Conservation (phyloP, 805 yeast genomes). For the Sugiyamaella valdiviana region DNA sequence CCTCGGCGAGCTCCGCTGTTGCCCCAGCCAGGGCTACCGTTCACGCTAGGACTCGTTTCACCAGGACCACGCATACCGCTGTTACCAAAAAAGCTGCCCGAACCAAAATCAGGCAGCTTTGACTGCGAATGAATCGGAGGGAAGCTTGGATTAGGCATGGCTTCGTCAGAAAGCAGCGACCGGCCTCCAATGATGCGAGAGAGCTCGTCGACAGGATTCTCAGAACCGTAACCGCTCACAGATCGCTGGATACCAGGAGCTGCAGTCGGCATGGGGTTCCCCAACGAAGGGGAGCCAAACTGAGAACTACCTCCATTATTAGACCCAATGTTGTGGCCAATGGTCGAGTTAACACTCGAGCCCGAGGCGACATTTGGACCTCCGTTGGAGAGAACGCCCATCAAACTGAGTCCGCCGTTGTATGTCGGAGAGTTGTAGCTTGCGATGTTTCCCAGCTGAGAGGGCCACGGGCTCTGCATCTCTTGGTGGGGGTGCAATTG, state of each 20-base stretch:
- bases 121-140: background rate
- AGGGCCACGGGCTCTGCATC: background rate
- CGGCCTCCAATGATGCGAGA: constrained; percentile 16
- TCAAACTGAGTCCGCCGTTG: background rate
- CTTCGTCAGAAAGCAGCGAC: constrained; percentile 16
- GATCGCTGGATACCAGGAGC: background rate
- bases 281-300: background rate
- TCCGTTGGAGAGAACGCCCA: background rate
- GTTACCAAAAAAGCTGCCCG: background rate
- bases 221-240: constrained; percentile 2
- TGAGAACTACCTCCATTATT: no score
- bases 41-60: background rate
- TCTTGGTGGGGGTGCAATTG: background rate
- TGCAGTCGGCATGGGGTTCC: background rate
- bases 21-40: background rate
- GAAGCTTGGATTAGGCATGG: constrained; percentile 5
- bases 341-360: no score
- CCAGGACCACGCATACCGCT: background rate
- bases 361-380: no score
- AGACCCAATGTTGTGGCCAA: no score
- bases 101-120: background rate
- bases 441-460: background rate
- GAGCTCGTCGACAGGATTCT: constrained; percentile 20
- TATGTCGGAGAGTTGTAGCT: background rate
- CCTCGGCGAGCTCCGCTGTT: background rate